Conservation (phyloP, 768 basidiomycete genomes). For the Boletus huronensis region DNA sequence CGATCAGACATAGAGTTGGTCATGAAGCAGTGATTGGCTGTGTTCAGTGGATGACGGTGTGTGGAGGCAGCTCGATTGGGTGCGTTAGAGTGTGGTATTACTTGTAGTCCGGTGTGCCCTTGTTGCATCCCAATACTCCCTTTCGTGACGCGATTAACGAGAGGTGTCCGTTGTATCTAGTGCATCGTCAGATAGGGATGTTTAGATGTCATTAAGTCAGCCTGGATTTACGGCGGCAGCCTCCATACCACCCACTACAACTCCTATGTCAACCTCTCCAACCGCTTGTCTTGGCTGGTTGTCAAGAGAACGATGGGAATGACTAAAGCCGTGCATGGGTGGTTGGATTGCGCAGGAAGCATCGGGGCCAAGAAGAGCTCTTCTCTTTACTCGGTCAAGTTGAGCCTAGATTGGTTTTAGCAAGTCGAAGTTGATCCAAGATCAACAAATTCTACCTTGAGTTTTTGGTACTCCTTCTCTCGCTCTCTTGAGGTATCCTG, state of each 20-base stretch:
- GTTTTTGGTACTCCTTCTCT: slow-evolving; percentile 85
- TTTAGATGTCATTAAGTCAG: not conserved
- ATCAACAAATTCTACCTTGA: slow-evolving; percentile 50
- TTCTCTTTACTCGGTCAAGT: slow-evolving; percentile 81
- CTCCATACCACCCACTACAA: slow-evolving; percentile 65
- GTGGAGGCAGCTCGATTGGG: slow-evolving; percentile 22
- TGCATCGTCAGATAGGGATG: slow-evolving; percentile 2
- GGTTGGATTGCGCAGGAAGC: slow-evolving; percentile 15
- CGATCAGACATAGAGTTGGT: slow-evolving; percentile 50
- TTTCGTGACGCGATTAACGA: slow-evolving; percentile 46
- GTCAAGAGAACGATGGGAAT: slow-evolving; percentile 18
- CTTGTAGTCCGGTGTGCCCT: slow-evolving; percentile 30
- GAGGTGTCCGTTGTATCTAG: slow-evolving; percentile 70
- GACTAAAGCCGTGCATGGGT: slow-evolving; percentile 15
- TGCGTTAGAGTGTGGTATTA: slow-evolving; percentile 20
- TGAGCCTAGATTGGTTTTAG: slow-evolving; percentile 46
- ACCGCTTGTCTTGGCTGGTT: slow-evolving; percentile 16
- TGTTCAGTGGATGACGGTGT: slow-evolving; percentile 43
- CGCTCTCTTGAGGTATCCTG: slow-evolving; percentile 72
- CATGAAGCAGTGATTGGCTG: slow-evolving; percentile 41
- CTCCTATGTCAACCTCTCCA: slow-evolving; percentile 44
- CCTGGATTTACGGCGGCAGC: slow-evolving; percentile 47
- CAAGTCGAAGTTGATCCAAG: not conserved
- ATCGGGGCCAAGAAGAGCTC: slow-evolving; percentile 59
- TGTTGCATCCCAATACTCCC: slow-evolving; percentile 33